These are phyloP conservation scores for Clarireedia hainanense DNA, from an alignment of 2,329 filamentous ascomycete genomes.

Conservation along the genomic window DNA sequence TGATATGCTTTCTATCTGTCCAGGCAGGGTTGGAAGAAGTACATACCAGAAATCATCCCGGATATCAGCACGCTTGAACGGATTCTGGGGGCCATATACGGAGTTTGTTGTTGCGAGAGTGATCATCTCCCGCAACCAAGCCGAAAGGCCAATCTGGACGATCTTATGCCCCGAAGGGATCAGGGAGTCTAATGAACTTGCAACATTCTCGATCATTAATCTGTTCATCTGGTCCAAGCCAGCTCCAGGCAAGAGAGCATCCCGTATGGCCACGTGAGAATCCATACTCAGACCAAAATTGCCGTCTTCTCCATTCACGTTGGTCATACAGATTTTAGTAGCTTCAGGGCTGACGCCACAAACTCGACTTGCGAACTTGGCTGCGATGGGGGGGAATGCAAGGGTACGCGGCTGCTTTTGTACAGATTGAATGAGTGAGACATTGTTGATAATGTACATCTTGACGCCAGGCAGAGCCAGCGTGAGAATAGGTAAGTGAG, in stretches of 20 bases:
- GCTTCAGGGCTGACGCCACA: slow-evolving; percentile 23
- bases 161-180: not conserved
- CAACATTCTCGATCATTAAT: not conserved
- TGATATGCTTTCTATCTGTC: slow-evolving; percentile 16
- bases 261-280: not conserved
- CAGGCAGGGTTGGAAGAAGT: not conserved
- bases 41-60: slow-evolving; percentile 4
- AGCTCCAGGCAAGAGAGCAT: not conserved
- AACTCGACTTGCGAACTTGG: slow-evolving; percentile 7
- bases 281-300: slow-evolving; percentile 5
- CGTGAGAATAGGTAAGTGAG: slow-evolving; percentile 32
- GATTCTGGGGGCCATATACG: slow-evolving; percentile 8
- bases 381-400: slow-evolving; percentile 34
- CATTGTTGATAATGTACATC: slow-evolving; percentile 35
- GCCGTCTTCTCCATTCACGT: slow-evolving; percentile 31
- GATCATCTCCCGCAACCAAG: not conserved
- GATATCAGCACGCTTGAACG: not conserved
- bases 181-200: not conserved
- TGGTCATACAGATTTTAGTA: slow-evolving; percentile 25
- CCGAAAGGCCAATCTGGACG: not conserved
- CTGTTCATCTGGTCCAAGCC: slow-evolving; percentile 4
- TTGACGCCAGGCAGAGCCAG: slow-evolving; percentile 34
- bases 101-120: not conserved
- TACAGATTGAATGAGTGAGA: slow-evolving; percentile 31
- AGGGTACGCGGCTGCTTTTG: slow-evolving; percentile 33